Base-by-base conservation (phyloP, 352 stramenopile species). In the Phytophthora nicotianae region DNA sequence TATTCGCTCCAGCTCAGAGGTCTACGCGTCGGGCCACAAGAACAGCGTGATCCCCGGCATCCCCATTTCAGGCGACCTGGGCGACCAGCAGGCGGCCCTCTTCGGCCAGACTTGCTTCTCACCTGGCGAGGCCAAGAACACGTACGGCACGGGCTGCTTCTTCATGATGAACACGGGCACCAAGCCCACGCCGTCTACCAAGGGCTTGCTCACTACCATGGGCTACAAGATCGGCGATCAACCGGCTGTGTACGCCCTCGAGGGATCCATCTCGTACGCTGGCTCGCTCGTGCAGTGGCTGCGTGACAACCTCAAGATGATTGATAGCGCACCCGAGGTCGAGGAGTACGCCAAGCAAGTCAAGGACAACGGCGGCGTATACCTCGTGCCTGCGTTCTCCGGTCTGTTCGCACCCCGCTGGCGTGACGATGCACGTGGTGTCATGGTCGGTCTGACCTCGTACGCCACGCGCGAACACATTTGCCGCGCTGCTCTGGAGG, bases 131-230 rank as follows among this genome's bases (percentile, higher is more conserved):
- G 96, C 96, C 43, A 99, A 99, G 77, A 98, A 97, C 77, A 99
- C 98, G 29, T 99, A 99, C 80, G 98, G 98, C 35, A 99, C 98
- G 38, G 98, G 97, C 37, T 97, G 97, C 62, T 99, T 99, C 75
- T 91, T 99, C 57, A 96, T 99, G 83, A 99, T 99, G 93, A 99
- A 99, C 83, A 99, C 97, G 13, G 97, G 97, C 42, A 88, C 81
- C 16, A 87, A 77, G 42, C 76, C 81, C n/a, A 93, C 91, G 33
- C 79, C 84, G 7, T 97, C 79, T 5, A 96, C 75, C 14, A 92
- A 99, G 74, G 97, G 97, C 4, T 74, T 99, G 41, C 77, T 99
- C 4, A 99, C 97, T 2, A 99, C 97, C 10, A 63, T 94, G 24
- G 83, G 81, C 53, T 94, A 94, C 78, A 91, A 93, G 76, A 89